Evolutionary conservation across 1,284 basidiomycete genomes (phyloP).

Genomic region (Amylostereum areolatum): DNA sequence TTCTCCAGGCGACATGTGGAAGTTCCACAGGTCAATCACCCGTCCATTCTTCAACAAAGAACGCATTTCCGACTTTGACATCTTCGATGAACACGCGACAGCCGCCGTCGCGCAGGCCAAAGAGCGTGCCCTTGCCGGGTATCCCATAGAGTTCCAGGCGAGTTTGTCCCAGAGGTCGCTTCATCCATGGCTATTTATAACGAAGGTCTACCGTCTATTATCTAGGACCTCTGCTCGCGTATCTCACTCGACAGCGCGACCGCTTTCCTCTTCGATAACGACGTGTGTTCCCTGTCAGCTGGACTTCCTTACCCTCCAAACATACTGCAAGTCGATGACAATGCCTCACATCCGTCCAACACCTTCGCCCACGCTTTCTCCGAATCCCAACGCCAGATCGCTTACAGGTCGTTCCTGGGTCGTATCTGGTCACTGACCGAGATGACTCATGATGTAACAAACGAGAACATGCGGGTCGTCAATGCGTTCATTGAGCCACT

Average conservation of each 20-base stretch:
- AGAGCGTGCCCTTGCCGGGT: slow-evolving; percentile 31
- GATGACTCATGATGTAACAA: slow-evolving; percentile 4
- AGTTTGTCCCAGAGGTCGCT: neutral
- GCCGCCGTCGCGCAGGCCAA: slow-evolving; percentile 35
- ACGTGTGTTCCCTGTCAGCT: slow-evolving; percentile 34
- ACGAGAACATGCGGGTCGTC: slow-evolving; percentile 6
- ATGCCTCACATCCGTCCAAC: slow-evolving; percentile 4
- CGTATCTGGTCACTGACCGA: slow-evolving; percentile 8
- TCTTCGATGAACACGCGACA: slow-evolving; percentile 42
- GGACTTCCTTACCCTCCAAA: slow-evolving; percentile 34
- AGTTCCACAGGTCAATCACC: slow-evolving; percentile 53
- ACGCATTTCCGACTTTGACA: slow-evolving; percentile 46
- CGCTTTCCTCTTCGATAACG: slow-evolving; percentile 43
- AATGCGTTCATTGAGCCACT: slow-evolving; percentile 10
- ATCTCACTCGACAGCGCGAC: slow-evolving; percentile 52
- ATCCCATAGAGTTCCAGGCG: slow-evolving; percentile 48
- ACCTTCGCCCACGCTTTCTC: slow-evolving; percentile 9
- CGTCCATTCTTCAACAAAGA: slow-evolving; percentile 53
- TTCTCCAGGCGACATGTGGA: slow-evolving; percentile 9
- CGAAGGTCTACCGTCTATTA: neutral
- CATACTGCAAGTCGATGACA: neutral
- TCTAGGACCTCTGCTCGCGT: slow-evolving; percentile 37
- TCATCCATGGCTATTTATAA: neutral
- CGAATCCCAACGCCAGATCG: slow-evolving; percentile 2
- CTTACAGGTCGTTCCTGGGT: slow-evolving; percentile 2